Percentiles rank a stretch among this genome's conserved stretches.
Conservation (phyloP, 2,329 filamentous ascomycete species). For the Nothophaeocryptopus gaeumannii region DNA sequence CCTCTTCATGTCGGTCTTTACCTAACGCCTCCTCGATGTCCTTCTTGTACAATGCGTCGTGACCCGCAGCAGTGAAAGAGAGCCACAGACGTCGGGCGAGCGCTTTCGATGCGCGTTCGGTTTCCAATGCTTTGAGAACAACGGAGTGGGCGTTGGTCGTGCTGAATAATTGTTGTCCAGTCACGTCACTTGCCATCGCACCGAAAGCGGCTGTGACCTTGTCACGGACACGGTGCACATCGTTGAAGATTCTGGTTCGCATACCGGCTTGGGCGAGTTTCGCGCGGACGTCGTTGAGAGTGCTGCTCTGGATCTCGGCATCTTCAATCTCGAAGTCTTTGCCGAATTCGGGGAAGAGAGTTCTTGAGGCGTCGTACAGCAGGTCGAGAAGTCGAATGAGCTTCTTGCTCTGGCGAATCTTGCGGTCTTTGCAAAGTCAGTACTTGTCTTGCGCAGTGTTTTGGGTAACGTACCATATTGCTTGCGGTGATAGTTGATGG, state of each 20-base stretch:
- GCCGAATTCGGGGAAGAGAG: slow-evolving; percentile 79
- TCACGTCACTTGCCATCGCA: slow-evolving; percentile 79
- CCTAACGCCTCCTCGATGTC: slow-evolving; percentile 31
- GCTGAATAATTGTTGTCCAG: slow-evolving; percentile 77
- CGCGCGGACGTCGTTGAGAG: slow-evolving; percentile 53
- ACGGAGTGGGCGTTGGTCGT: slow-evolving; percentile 26
- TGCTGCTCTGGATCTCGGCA: slow-evolving; percentile 73
- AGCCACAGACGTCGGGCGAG: slow-evolving; percentile 35
- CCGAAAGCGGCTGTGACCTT: slow-evolving; percentile 81
- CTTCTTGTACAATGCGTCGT: slow-evolving; percentile 23
- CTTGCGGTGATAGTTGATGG: slow-evolving; percentile 68
- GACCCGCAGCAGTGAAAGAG: slow-evolving; percentile 30
- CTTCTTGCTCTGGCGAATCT: slow-evolving; percentile 75
- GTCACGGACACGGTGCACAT: slow-evolving; percentile 57
- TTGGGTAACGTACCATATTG: slow-evolving; percentile 53
- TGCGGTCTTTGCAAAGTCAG: slow-evolving; percentile 44
- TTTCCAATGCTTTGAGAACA: slow-evolving; percentile 31
- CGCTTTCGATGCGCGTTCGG: slow-evolving; percentile 28
- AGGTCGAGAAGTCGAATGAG: slow-evolving; percentile 69
- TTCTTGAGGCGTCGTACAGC: slow-evolving; percentile 75
- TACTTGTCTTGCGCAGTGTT: slow-evolving; percentile 40
- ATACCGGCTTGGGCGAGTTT: slow-evolving; percentile 50
- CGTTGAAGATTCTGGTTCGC: slow-evolving; percentile 48
- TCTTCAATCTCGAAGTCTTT: slow-evolving; percentile 77
- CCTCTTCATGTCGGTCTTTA: slow-evolving; percentile 21